Evolutionary conservation across 2,329 filamentous ascomycete genomes (phyloP).

Genomic region (Aureobasidium pullulans): DNA sequence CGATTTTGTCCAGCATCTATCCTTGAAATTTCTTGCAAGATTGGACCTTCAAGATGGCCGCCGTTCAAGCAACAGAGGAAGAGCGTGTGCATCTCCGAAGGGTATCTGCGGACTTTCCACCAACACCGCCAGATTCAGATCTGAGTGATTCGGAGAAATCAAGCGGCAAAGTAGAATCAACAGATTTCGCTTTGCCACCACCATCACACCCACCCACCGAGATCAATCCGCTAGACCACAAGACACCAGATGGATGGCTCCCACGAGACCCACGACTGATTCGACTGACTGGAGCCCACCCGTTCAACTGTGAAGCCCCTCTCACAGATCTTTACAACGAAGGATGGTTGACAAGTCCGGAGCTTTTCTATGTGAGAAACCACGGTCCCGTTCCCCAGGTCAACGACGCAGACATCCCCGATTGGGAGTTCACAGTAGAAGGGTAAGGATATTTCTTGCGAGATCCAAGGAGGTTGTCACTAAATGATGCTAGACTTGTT

Average conservation of each 20-base stretch:
- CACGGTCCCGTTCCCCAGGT: conserved; percentile 78
- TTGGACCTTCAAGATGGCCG: conserved; percentile 14
- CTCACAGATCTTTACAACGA: conserved; percentile 68
- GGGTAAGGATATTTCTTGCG: conserved; percentile 39
- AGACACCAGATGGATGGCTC: conserved; percentile 78
- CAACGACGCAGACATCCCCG: conserved; percentile 60
- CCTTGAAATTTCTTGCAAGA: not conserved
- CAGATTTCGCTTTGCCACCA: conserved; percentile 61
- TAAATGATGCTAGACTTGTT: conserved; percentile 47
- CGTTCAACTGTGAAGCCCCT: conserved; percentile 85
- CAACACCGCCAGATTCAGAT: conserved; percentile 31
- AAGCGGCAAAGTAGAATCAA: conserved; percentile 43
- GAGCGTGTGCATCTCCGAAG: conserved; percentile 20
- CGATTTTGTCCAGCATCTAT: not conserved
- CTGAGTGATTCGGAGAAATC: conserved; percentile 24
- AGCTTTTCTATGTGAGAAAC: conserved; percentile 87
- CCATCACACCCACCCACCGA: conserved; percentile 48
- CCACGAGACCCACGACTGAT: conserved; percentile 74
- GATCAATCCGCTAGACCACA: conserved; percentile 67
- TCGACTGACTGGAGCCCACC: conserved; percentile 78
- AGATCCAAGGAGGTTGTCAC: not conserved
- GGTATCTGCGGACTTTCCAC: conserved; percentile 24
- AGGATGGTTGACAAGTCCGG: conserved; percentile 79
- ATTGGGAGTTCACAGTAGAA: conserved; percentile 79
- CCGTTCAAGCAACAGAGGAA: conserved; percentile 17